phyloP scores from a whole-genome alignment of 257 asterid species.

The Nicotiana obtusifolia region DNA sequence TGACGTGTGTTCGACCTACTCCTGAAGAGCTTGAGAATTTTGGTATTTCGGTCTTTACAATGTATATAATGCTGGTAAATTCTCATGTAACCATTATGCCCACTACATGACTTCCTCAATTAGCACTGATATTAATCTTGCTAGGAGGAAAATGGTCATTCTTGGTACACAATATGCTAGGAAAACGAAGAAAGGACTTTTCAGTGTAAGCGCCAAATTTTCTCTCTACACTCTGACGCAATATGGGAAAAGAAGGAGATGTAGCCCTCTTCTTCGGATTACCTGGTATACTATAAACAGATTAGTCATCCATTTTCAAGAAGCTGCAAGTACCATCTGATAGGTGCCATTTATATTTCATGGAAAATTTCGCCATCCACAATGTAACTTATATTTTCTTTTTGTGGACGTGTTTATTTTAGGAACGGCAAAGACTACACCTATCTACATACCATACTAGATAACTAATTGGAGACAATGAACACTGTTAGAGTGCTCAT shows the following conservation, averaged over 20 bases:
- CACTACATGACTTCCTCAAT: slow-evolving; percentile 93
- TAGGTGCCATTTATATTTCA: too few relatives aligned
- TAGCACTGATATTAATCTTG: slow-evolving; percentile 84
- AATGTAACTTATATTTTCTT: background rate
- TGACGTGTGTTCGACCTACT: slow-evolving; percentile 87
- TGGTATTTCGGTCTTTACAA: slow-evolving; percentile 94
- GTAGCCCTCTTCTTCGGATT: slow-evolving; percentile 91
- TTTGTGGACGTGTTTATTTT: background rate
- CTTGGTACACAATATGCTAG: slow-evolving; percentile 96
- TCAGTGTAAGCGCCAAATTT: slow-evolving; percentile 76
- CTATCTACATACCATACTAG: slow-evolving; percentile 75
- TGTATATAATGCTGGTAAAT: slow-evolving; percentile 91
- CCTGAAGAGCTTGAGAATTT: slow-evolving; percentile 76
- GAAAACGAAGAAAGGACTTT: slow-evolving; percentile 91
- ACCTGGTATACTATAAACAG: slow-evolving; percentile 37
- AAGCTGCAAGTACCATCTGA: too few relatives aligned
- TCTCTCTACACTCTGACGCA: slow-evolving; percentile 85
- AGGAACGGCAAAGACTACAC: slow-evolving; percentile 95
- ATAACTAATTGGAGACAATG: slow-evolving; percentile 85
- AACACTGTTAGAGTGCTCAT: slow-evolving; percentile 86
- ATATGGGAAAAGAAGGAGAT: slow-evolving; percentile 80
- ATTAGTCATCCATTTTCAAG: too few relatives aligned
- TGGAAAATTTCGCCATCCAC: too few relatives aligned
- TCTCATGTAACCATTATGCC: slow-evolving; percentile 85
- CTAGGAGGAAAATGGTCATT: slow-evolving; percentile 87